Conservation (phyloP, 805 yeast species). For the Sungouiella thailandica region DNA sequence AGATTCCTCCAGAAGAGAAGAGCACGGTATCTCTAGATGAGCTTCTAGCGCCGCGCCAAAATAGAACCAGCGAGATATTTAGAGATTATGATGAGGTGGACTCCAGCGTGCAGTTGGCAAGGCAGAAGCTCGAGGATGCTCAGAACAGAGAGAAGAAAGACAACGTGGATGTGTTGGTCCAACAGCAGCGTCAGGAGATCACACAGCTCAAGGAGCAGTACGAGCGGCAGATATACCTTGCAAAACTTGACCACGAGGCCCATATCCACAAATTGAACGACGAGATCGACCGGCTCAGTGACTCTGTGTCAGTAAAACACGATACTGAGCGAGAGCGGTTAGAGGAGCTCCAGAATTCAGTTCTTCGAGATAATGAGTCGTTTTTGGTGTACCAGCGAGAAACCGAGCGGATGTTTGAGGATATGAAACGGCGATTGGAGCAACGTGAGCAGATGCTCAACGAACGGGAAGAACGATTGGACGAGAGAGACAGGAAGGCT, state of each 20-base stretch:
- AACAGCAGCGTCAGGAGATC: neutral
- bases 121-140: neutral
- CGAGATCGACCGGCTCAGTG: neutral
- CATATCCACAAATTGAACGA: constrained; percentile 1
- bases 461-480: neutral
- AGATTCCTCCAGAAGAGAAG: too few species aligned
- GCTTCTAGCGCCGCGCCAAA: too few species aligned
- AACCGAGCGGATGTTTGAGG: neutral
- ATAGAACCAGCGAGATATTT: too few species aligned
- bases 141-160: neutral
- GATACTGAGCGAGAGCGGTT: neutral
- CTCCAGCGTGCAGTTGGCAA: neutral
- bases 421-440: neutral
- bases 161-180: neutral
- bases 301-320: neutral
- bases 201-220: constrained; percentile 2
- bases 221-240: constrained; percentile 8
- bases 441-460: neutral
- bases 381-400: constrained; percentile 1
- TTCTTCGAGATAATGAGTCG: constrained; percentile 2
- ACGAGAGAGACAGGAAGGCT: neutral
- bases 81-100: constrained; percentile 2
- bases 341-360: neutral
- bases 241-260: constrained; percentile 6
- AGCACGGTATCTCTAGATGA: too few species aligned